Evolutionary conservation across 202 grass and related monocot species (phyloP), one percentile per base, ranked within the genome.

Genomic region (Panicum hallii): DNA sequence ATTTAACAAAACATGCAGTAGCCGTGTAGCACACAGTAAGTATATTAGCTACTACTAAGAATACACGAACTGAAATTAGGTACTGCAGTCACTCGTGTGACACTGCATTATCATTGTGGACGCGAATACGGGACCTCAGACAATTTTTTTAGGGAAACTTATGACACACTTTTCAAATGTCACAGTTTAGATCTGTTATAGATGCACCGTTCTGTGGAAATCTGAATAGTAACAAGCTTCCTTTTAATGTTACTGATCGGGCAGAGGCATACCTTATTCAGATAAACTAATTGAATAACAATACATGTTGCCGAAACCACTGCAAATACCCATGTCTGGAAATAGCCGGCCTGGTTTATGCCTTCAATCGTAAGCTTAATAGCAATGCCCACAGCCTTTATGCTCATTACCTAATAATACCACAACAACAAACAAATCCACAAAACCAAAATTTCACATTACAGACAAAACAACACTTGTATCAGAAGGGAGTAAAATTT

Each of bases 291-390:
- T 57, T 99, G 97, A 72, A 95, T 94, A 75, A 94, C 57, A 56
- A 97, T 88, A 85, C 97, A 99, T 79, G 89, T 91, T 74, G 81
- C 66, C 49, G 97, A 82, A 82, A 93, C 79, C 82, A 85, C 89
- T 36, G 90, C 90, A 92, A 99, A 99, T n/a, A 99, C 30, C 97
- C 97, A 99, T 0, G 93, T 94, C 68, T 99, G 90, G 75, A 92
- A 99, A 91, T 93, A 99, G 38, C 87, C 88, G 4, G 92, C 92
- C 60, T 99, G 97, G 86, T 97, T 97, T 79, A 85, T 88, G 13
- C 97, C 97, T 68, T 97, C 86, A 50, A 99, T 81, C 73, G 97
- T 97, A 52, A 99, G 93, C 64, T 99, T 99, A 78, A 99, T 90
- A 7, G 93, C 90, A 86, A 99, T 93, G 77, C 93, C 92, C 73